A percentile compares a stretch with the other conserved stretches of the same genome.
Evolutionary conservation across 192 early-diverging fungal genomes (phyloP).

Genomic region (Pilobolus umbonatus): DNA sequence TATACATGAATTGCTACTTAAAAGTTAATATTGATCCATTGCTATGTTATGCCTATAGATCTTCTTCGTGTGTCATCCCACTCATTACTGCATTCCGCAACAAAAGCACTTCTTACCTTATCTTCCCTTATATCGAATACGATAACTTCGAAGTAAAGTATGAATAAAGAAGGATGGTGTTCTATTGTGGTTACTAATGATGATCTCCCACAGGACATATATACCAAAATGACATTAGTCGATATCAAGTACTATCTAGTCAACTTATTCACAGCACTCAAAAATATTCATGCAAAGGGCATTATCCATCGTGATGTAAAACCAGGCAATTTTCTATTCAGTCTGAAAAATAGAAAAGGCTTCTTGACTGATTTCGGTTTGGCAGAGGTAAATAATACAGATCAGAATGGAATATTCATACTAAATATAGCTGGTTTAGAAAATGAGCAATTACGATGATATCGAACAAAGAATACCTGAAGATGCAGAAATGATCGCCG

Average conservation of each 20-base stretch:
- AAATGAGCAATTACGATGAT: too few species aligned
- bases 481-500: too few species aligned
- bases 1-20: neutral
- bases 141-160: conserved; percentile 68
- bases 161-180: neutral
- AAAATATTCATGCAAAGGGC: conserved; percentile 60
- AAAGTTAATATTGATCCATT: neutral
- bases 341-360: conserved; percentile 58
- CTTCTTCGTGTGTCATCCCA: conserved; percentile 67
- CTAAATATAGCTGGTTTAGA: too few species aligned
- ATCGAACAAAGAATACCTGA: too few species aligned
- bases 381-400: too few species aligned
- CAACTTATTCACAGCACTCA: conserved; percentile 64
- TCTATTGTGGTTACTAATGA: too few species aligned
- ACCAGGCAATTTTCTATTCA: conserved; percentile 90
- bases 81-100: conserved; percentile 75
- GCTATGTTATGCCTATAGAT: conserved; percentile 32
- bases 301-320: conserved; percentile 94
- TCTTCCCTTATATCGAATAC: conserved; percentile 82
- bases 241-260: conserved; percentile 78
- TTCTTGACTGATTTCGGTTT: conserved; percentile 92
- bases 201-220: conserved; percentile 52
- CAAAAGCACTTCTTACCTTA: conserved; percentile 74
- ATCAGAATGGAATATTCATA: too few species aligned
- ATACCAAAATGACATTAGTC: conserved; percentile 50